These are phyloP conservation scores for Populus alba DNA, from an alignment of 345 rosid species.

Conservation along the genomic window DNA sequence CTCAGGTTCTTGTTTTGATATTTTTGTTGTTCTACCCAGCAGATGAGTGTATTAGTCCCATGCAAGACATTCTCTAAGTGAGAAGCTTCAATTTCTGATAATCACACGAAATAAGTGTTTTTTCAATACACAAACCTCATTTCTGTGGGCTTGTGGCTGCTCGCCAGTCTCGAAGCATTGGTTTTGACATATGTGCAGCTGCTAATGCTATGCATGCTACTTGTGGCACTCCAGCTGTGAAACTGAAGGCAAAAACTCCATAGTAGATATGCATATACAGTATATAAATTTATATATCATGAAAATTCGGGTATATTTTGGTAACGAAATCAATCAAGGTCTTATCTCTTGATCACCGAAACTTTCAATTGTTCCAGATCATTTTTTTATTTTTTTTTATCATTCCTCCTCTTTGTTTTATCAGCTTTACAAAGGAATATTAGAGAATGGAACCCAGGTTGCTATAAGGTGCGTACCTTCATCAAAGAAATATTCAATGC, in stretches of 20 bases:
- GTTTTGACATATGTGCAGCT: not conserved
- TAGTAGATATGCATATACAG: not conserved
- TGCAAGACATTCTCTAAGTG: not conserved
- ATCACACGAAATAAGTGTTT: not conserved
- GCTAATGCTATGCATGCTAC: not conserved
- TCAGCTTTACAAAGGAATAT: conserved; percentile 47
- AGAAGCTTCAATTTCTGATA: not conserved
- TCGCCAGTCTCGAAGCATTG: not conserved
- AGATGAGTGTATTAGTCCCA: not conserved
- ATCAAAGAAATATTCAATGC: conserved; percentile 37
- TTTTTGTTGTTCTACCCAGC: not conserved
- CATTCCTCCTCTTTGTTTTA: not conserved
- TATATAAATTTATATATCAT: not conserved
- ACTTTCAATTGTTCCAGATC: not conserved
- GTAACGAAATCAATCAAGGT: not conserved
- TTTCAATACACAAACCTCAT: not conserved
- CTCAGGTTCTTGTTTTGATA: not conserved
- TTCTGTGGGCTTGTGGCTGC: not conserved
- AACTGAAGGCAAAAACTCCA: not conserved
- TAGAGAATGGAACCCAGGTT: conserved; percentile 44
- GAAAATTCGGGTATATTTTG: not conserved
- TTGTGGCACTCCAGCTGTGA: not conserved
- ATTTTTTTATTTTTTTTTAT: not conserved
- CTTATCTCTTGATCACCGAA: not conserved
- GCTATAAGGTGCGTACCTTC: conserved; percentile 48